Percentiles rank a stretch among this genome's conserved stretches.
phyloP scores from a whole-genome alignment of 2,329 filamentous ascomycete genomes.

The Cadophora sp. region DNA sequence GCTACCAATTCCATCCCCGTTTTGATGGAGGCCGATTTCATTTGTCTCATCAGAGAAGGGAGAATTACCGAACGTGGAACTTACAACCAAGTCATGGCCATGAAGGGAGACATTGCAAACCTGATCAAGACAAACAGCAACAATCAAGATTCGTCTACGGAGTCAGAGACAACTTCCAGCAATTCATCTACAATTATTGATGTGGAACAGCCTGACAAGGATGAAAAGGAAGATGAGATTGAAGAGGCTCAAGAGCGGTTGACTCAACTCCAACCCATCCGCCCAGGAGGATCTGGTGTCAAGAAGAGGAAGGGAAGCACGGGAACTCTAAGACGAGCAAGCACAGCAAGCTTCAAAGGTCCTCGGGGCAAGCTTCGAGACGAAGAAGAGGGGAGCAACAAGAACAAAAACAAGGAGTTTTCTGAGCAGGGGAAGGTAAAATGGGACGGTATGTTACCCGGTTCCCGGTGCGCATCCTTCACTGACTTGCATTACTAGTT shows the following conservation, averaged over 20 bases:
- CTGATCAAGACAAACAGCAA: constrained; percentile 78
- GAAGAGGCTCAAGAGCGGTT: constrained; percentile 81
- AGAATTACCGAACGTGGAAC: constrained; percentile 87
- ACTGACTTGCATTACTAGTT: constrained; percentile 54
- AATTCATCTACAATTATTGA: constrained; percentile 65
- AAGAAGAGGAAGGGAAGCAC: constrained; percentile 73
- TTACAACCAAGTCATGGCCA: constrained; percentile 88
- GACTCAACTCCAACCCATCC: constrained; percentile 79
- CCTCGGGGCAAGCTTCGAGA: constrained; percentile 84
- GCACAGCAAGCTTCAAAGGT: constrained; percentile 87
- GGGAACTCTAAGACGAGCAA: constrained; percentile 85
- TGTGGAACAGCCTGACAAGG: constrained; percentile 53
- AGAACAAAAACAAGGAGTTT: constrained; percentile 84
- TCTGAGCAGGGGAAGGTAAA: constrained; percentile 97
- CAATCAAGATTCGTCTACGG: constrained; percentile 52
- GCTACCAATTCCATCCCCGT: constrained; percentile 96
- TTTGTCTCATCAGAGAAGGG: constrained; percentile 83
- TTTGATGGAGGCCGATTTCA: constrained; percentile 86
- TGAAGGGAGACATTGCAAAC: constrained; percentile 89
- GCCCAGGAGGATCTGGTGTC: constrained; percentile 54
- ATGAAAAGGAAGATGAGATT: constrained; percentile 65
- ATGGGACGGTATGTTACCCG: constrained; percentile 65
- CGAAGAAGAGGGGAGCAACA: constrained; percentile 73
- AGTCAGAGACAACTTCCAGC: constrained; percentile 55
- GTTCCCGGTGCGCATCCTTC: constrained; percentile 22